phyloP scores from a whole-genome alignment of 2,329 filamentous ascomycete species.

The Colletotrichum liaoningense region DNA sequence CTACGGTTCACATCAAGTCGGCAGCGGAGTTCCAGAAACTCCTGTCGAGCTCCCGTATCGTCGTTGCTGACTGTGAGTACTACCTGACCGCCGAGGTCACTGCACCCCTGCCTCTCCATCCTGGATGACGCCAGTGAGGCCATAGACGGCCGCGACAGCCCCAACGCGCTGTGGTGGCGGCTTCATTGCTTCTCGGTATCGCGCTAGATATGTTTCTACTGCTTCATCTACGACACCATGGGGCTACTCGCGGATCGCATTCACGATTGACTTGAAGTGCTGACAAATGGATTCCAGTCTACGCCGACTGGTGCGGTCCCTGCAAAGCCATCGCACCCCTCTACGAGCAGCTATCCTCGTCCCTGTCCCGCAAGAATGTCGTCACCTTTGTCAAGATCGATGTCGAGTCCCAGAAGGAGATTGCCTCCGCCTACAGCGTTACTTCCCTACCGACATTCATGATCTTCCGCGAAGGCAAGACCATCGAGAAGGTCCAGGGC shows the following conservation, averaged over 20 bases:
- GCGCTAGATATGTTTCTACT: too few species aligned
- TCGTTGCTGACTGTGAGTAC: slow-evolving; percentile 88
- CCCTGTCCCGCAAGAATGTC: slow-evolving; percentile 76
- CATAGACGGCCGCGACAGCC: neutral
- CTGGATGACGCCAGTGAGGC: slow-evolving; percentile 4
- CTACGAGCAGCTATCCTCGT: slow-evolving; percentile 80
- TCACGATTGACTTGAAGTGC: slow-evolving; percentile 35
- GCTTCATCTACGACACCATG: neutral
- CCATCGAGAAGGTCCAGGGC: slow-evolving; percentile 77
- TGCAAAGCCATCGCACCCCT: slow-evolving; percentile 87
- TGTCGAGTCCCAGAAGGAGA: slow-evolving; percentile 79
- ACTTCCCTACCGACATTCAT: slow-evolving; percentile 91
- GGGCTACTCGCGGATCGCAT: neutral
- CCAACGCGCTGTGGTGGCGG: neutral
- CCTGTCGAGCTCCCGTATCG: slow-evolving; percentile 78
- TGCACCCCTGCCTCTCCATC: slow-evolving; percentile 43
- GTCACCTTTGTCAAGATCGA: slow-evolving; percentile 92
- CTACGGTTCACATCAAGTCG: slow-evolving; percentile 50
- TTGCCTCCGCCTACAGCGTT: slow-evolving; percentile 79
- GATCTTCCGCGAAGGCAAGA: slow-evolving; percentile 79
- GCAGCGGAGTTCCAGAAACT: slow-evolving; percentile 74
- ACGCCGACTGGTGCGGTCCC: slow-evolving; percentile 86
- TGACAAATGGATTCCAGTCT: slow-evolving; percentile 69
- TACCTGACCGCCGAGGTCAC: slow-evolving; percentile 10
- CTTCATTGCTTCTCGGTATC: neutral